Base-by-base conservation (phyloP, 495 filamentous ascomycete species). In the Beverwykella pulmonaria region DNA sequence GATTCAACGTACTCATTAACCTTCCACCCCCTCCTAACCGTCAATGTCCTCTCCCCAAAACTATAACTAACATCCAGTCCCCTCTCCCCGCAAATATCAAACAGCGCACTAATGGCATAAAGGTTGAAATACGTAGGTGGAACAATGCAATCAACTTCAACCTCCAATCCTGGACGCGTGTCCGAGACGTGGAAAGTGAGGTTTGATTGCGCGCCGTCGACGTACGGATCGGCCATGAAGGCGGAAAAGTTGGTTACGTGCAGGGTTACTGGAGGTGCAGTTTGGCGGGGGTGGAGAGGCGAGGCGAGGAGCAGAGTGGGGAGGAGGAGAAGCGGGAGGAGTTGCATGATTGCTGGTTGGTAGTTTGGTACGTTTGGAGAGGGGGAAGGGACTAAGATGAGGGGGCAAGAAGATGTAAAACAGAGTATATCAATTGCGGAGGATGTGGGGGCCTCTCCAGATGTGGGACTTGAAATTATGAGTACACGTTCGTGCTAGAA, bases 181-280 rank as follows among this genome's bases (percentile, higher is more conserved):
- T 59, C 55, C 19, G 25, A 25, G 63, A 66, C 47, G 30, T 46
- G 54, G 63, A 66, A 66, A 27, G 44, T 26, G 44, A 66, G 63
- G 55, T 66, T 66, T 1, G 63, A 66, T 48, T 60, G 63, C 55
- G 56, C 34, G 20, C 56, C 63, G 15, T 66, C 63, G 63, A 60
- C 25, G 30, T 36, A 29, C 5, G 54, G 44, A 27, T 66, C 49
- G 12, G 63, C 63, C 29, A 53, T 49, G 56, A 66, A 66, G 56
- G 63, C 63, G 29, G 30, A 27, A 41, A 66, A 66, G 47, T 59
- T 34, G 12, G 44, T 41, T 7, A 66, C 63, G 27, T n/a, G 32
- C 36, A 66, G 22, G 29, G 39, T 56, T 10, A 46, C 5, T 15
- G 6, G 3, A n/a, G 39, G 39, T 4, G 39, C 8, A 27, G 30